These are phyloP conservation scores for Aspergillus tanneri DNA, from an alignment of 2,329 filamentous ascomycete genomes.

Conservation along the genomic window DNA sequence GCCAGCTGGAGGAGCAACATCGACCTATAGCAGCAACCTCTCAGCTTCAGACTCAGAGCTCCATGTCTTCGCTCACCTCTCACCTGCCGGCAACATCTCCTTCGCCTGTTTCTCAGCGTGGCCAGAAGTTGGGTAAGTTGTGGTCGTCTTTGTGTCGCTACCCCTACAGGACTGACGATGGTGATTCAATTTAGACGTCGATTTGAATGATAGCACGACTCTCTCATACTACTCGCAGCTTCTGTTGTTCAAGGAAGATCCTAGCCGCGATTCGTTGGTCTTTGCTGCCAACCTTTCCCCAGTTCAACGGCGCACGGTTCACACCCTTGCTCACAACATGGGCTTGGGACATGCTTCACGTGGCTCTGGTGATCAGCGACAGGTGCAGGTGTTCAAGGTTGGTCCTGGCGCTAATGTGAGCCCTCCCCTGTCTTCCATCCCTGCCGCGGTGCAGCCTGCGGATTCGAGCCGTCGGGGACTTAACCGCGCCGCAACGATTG, in stretches of 20 bases:
- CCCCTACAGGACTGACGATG: conserved; percentile 15
- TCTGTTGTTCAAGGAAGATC: conserved; percentile 81
- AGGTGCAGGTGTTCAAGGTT: conserved; percentile 79
- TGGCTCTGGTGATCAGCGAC: conserved; percentile 80
- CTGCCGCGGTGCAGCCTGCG: conserved; percentile 62
- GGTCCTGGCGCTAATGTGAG: conserved; percentile 56
- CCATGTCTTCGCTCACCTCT: conserved; percentile 74
- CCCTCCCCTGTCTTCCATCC: conserved; percentile 63
- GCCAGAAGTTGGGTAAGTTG: conserved; percentile 39
- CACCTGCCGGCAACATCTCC: conserved; percentile 64
- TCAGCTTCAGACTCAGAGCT: conserved; percentile 78
- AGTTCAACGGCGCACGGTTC: conserved; percentile 81
- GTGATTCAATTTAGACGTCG: conserved; percentile 58
- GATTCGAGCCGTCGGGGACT: conserved; percentile 80
- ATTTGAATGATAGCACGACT: conserved; percentile 86
- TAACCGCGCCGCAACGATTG: conserved; percentile 93
- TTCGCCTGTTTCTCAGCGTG: conserved; percentile 63
- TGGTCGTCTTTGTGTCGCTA: not conserved
- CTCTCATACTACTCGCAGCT: conserved; percentile 89
- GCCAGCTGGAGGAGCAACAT: conserved; percentile 96
- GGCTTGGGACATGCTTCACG: conserved; percentile 86
- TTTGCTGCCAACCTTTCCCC: conserved; percentile 81
- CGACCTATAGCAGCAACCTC: conserved; percentile 60
- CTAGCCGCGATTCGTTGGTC: conserved; percentile 72
- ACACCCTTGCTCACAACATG: conserved; percentile 94